phyloP scores from a whole-genome alignment of 177 flowering plant genomes.

The Vitis hybrid region DNA sequence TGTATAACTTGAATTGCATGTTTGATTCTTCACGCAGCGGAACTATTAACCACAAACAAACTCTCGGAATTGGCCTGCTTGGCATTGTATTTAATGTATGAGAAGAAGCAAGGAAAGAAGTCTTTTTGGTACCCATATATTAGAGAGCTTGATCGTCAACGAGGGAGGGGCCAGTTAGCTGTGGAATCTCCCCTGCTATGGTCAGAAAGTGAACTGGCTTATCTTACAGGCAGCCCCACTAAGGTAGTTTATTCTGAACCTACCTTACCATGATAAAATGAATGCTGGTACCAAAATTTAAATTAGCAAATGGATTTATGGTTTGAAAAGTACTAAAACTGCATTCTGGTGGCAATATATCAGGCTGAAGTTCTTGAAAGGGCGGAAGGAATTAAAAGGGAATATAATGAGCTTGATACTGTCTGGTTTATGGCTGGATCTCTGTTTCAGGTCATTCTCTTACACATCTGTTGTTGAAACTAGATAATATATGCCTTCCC shows the following conservation, averaged over 20 bases:
- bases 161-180: slow-evolving; percentile 96
- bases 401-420: slow-evolving; percentile 97
- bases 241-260: slow-evolving; percentile 47
- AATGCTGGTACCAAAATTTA: neutral
- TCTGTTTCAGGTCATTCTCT: slow-evolving; percentile 74
- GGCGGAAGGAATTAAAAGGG: slow-evolving; percentile 89
- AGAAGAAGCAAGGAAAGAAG: slow-evolving; percentile 96
- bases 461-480: neutral
- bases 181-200: slow-evolving; percentile 97
- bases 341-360: slow-evolving; percentile 14
- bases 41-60: slow-evolving; percentile 86
- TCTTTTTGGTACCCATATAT: slow-evolving; percentile 99
- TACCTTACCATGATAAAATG: neutral
- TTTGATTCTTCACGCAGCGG: slow-evolving; percentile 61
- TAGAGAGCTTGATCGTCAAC: slow-evolving; percentile 94
- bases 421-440: slow-evolving; percentile 99
- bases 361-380: slow-evolving; percentile 87
- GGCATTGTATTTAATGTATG: slow-evolving; percentile 97
- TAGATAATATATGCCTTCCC: neutral
- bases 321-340: slow-evolving; percentile 2
- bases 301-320: neutral
- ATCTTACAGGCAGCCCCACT: slow-evolving; percentile 91
- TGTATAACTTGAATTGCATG: slow-evolving; percentile 2
- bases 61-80: slow-evolving; percentile 96
- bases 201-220: slow-evolving; percentile 82